phyloP scores from a whole-genome alignment of 2,329 filamentous ascomycete genomes.

The Fusarium pininemorale region DNA sequence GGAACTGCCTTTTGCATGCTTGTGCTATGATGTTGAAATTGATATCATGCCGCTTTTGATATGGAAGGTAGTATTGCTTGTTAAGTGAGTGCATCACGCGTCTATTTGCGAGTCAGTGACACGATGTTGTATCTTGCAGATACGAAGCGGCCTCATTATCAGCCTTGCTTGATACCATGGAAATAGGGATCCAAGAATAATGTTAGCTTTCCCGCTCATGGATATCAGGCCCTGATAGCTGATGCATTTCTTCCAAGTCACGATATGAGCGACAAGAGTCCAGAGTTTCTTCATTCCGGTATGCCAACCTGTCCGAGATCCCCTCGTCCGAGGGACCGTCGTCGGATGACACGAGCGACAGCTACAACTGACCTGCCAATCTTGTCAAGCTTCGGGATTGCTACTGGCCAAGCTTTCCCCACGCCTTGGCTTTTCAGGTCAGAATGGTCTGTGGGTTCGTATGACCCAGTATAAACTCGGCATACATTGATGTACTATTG shows the following conservation, averaged over 20 bases:
- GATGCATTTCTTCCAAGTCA: fast-evolving
- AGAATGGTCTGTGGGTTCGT: not conserved
- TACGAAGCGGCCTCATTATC: not conserved
- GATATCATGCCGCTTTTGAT: not conserved
- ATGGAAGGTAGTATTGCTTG: slow-evolving; percentile 8
- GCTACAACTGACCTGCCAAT: not conserved
- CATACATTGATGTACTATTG: not conserved
- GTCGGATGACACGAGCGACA: too few species aligned
- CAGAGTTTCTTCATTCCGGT: fast-evolving
- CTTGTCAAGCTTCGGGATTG: not conserved
- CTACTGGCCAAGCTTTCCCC: not conserved
- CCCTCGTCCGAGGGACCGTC: not conserved
- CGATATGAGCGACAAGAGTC: not conserved
- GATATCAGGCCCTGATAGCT: fast-evolving
- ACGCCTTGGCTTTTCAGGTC: not conserved
- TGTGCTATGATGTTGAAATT: not conserved
- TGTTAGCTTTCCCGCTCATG: fast-evolving
- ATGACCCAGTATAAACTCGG: not conserved
- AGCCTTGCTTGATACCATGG: not conserved
- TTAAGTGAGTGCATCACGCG: not conserved
- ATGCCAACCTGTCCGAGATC: not conserved
- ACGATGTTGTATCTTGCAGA: not conserved
- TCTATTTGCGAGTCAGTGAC: not conserved
- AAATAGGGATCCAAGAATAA: fast-evolving
- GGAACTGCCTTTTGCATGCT: slow-evolving; percentile 3